phyloP scores from a whole-genome alignment of 805 yeast species.

The Starmerella lactis-condensi region DNA sequence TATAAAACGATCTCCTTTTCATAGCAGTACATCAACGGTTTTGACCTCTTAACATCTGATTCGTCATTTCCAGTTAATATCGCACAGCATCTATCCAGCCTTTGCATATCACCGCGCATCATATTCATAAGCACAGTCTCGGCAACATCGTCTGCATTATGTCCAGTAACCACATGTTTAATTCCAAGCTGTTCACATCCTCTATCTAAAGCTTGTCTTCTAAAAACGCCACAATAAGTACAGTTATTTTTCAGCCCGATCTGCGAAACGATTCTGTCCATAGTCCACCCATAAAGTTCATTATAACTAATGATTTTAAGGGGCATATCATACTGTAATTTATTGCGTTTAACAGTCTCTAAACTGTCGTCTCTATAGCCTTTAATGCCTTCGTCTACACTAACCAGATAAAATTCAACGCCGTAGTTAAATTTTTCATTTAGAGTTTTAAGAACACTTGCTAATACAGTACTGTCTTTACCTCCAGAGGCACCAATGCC shows the following conservation, averaged over 20 bases:
- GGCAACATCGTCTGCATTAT: conserved; percentile 98
- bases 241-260: conserved; percentile 89
- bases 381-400: conserved; percentile 90
- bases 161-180: conserved; percentile 89
- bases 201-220: conserved; percentile 91
- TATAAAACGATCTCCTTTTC: conserved; percentile 94
- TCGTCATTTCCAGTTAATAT: conserved; percentile 60
- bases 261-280: conserved; percentile 92
- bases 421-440: conserved; percentile 83
- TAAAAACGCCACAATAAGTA: conserved; percentile 91
- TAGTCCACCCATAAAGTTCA: conserved; percentile 89
- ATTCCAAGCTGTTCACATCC: conserved; percentile 81
- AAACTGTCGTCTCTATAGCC: conserved; percentile 95
- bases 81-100: conserved; percentile 72
- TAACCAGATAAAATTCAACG: conserved; percentile 58
- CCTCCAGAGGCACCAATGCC: conserved; percentile 99
- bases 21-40: conserved; percentile 88
- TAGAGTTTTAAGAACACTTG: conserved; percentile 65
- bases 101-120: conserved; percentile 85
- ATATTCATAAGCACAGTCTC: conserved; percentile 93
- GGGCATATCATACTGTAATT: conserved; percentile 64
- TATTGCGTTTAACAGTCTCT: conserved; percentile 90
- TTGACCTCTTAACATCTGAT: conserved; percentile 68
- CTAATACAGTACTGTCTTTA: conserved; percentile 90
- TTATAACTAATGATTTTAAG: conserved; percentile 66